Evolutionary conservation across 73 alveolate species (phyloP).

Genomic region (Blepharisma japonicum): DNA sequence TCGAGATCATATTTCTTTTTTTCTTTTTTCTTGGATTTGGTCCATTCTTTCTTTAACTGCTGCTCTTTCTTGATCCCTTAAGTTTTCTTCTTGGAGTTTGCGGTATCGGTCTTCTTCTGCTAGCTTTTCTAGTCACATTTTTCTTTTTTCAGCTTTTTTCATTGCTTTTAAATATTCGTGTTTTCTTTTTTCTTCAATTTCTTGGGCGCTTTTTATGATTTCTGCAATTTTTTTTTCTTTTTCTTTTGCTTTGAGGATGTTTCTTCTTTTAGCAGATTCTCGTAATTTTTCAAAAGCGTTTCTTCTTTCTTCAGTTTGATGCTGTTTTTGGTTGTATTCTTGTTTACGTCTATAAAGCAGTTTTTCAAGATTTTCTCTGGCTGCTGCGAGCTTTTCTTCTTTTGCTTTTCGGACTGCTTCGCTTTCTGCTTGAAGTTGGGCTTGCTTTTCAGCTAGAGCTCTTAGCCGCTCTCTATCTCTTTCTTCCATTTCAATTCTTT

Average conservation of each 20-base stretch:
- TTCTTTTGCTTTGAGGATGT: not conserved
- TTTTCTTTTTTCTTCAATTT: not conserved
- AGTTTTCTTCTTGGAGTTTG: not conserved
- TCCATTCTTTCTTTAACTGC: conserved; percentile 3
- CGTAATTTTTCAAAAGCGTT: not conserved
- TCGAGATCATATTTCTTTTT: not conserved
- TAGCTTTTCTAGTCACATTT: not conserved
- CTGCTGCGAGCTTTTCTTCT: not conserved
- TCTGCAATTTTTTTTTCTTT: not conserved
- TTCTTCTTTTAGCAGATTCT: not conserved
- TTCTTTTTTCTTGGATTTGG: not conserved
- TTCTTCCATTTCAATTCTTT: not conserved
- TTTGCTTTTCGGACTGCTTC: not conserved
- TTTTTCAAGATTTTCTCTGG: not conserved
- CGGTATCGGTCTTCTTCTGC: not conserved
- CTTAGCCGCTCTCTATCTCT: not conserved
- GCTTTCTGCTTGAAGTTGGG: not conserved
- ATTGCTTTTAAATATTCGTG: not conserved
- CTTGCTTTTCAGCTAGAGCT: not conserved
- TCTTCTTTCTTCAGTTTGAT: not conserved
- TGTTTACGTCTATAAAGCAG: not conserved
- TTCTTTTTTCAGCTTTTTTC: not conserved
- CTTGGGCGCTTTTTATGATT: not conserved
- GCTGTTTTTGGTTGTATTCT: not conserved
- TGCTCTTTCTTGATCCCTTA: not conserved